Evolutionary conservation across 257 asterid species (phyloP).

Genomic region (Solanum okadae): DNA sequence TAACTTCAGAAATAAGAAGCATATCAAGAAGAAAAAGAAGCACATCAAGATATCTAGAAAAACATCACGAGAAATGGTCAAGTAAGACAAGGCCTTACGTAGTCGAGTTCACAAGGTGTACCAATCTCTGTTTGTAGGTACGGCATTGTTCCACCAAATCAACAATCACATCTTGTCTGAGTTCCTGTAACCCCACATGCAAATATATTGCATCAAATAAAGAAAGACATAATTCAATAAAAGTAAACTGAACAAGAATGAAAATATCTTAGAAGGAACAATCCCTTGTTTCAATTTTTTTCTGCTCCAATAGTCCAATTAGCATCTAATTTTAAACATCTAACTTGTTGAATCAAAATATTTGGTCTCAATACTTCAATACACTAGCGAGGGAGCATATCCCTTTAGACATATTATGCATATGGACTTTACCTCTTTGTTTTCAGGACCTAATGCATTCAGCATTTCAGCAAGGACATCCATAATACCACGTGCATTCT

Average conservation of each 20-base stretch:
- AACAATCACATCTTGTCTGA: constrained; percentile 24
- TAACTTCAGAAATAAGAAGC: not conserved
- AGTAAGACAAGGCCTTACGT: not conserved
- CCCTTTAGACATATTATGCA: not conserved
- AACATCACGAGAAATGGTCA: not conserved
- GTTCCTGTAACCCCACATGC: constrained; percentile 44
- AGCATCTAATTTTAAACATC: not conserved
- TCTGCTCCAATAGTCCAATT: not conserved
- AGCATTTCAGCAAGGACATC: constrained; percentile 12
- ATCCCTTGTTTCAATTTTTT: not conserved
- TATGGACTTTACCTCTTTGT: constrained; percentile 63
- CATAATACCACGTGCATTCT: constrained; percentile 75
- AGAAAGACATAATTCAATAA: not conserved
- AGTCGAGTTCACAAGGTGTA: constrained; percentile 11
- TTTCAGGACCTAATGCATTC: constrained; percentile 75
- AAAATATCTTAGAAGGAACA: not conserved
- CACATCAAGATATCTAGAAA: not conserved
- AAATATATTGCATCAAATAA: constrained; percentile 1
- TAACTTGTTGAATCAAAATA: not conserved
- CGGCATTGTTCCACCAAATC: constrained; percentile 13
- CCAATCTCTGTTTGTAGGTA: constrained; percentile 7
- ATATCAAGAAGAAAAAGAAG: not conserved
- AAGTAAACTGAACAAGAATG: not conserved
- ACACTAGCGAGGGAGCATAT: not conserved
- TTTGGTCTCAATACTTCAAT: not conserved